A percentile compares a stretch with the other conserved stretches of the same genome.
These are phyloP conservation scores for Helianthus tuberosus DNA, from an alignment of 129 eudicot genomes.

Conservation along the genomic window DNA sequence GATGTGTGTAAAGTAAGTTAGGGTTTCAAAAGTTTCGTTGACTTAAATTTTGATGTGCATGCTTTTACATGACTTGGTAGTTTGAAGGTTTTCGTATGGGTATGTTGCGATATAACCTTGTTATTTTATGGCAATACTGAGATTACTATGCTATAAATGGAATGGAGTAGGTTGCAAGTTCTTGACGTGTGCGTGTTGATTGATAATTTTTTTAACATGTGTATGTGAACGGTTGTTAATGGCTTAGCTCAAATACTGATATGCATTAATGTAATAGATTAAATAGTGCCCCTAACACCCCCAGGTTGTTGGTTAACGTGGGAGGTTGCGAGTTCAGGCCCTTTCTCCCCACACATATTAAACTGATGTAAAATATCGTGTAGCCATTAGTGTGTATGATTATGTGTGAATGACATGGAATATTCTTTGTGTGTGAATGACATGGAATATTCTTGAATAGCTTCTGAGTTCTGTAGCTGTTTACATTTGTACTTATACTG, in stretches of 20 bases:
- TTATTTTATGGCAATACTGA: background rate
- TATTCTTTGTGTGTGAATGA: background rate
- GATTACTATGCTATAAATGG: background rate
- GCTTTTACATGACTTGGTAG: background rate
- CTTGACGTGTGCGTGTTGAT: background rate
- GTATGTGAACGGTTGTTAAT: background rate
- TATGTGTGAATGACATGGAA: background rate
- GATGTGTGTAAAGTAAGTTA: conserved; percentile 4
- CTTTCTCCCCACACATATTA: background rate
- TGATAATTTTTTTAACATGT: background rate
- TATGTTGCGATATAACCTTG: background rate
- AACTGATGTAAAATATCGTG: background rate
- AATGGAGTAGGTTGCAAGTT: conserved; percentile 10
- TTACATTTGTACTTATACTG: conserved; percentile 23
- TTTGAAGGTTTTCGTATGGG: background rate
- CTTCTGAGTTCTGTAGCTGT: conserved; percentile 9
- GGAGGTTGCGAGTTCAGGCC: conserved; percentile 14
- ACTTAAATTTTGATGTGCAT: background rate
- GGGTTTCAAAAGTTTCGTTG: background rate
- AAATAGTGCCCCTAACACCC: background rate
- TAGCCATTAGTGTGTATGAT: background rate
- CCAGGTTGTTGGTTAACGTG: background rate
- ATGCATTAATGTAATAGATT: background rate
- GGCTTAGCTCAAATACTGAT: background rate
- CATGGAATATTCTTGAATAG: background rate